These are phyloP conservation scores for Botrytis elliptica DNA, from an alignment of 2,329 filamentous ascomycete species.

Conservation along the genomic window DNA sequence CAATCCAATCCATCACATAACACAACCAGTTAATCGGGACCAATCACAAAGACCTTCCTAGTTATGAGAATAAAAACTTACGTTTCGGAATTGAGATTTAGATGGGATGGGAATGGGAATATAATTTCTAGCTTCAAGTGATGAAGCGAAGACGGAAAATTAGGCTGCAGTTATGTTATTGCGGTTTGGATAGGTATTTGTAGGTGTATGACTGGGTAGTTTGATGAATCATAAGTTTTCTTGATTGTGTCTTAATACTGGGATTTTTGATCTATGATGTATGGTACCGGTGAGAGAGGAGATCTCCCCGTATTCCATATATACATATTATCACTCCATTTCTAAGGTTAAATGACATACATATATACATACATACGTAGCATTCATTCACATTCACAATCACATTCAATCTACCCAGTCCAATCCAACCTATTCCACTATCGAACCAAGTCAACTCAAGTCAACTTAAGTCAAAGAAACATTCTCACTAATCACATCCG, in stretches of 20 bases:
- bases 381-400: background rate
- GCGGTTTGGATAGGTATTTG: background rate
- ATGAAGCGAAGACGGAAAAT: background rate
- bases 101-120: background rate
- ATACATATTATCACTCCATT: background rate
- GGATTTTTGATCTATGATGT: background rate
- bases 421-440: rapidly evolving
- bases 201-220: background rate
- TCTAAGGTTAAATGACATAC: rapidly evolving
- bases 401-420: background rate
- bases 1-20: background rate
- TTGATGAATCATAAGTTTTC: background rate
- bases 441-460: background rate
- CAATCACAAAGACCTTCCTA: background rate
- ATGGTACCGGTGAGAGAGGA: too few relatives aligned
- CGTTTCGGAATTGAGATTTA: background rate
- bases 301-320: too few relatives aligned
- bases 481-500: background rate
- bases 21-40: background rate
- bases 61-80: background rate
- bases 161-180: background rate
- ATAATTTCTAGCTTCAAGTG: background rate
- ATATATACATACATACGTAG: background rate
- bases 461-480: background rate
- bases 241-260: background rate